Percentiles rank a stretch among this genome's conserved stretches.
Conservation (phyloP, 2,329 filamentous ascomycete genomes). For the Ceratocystis cacaofunesta region DNA sequence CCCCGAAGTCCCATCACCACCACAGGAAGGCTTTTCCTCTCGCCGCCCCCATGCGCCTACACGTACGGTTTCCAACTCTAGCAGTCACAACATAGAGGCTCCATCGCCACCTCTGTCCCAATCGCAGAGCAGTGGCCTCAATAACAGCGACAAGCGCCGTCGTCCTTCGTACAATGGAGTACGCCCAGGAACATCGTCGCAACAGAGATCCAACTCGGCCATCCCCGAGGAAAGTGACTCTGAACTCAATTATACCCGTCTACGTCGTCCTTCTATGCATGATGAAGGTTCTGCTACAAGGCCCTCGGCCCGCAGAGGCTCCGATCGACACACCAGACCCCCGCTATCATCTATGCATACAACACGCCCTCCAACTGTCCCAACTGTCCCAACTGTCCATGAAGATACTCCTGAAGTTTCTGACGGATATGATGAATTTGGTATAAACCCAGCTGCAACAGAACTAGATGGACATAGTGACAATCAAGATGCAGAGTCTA, state of each 20-base stretch:
- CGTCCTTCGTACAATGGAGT: slow-evolving; percentile 5
- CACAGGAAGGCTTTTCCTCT: neutral
- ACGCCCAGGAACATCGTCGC: slow-evolving; percentile 6
- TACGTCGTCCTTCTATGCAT: neutral
- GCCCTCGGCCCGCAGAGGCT: neutral
- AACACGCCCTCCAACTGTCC: neutral
- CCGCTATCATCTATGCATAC: neutral
- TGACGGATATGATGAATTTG: slow-evolving; percentile 1
- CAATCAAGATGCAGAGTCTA: neutral
- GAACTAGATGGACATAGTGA: slow-evolving; percentile 7
- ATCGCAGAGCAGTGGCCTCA: neutral
- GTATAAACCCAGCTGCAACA: neutral
- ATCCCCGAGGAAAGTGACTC: slow-evolving; percentile 8
- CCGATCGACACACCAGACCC: neutral
- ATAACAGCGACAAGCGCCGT: slow-evolving; percentile 8
- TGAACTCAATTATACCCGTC: neutral
- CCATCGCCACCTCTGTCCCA: slow-evolving; percentile 1
- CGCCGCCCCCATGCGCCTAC: slow-evolving; percentile 5
- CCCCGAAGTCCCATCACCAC: neutral
- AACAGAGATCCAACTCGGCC: slow-evolving; percentile 9
- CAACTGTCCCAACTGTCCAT: slow-evolving; percentile 2
- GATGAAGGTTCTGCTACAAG: neutral
- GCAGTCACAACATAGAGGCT: neutral
- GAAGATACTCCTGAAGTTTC: neutral
- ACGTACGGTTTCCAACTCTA: slow-evolving; percentile 8